phyloP scores from a whole-genome alignment of 331 rosid species.

The Acacia concinna region DNA sequence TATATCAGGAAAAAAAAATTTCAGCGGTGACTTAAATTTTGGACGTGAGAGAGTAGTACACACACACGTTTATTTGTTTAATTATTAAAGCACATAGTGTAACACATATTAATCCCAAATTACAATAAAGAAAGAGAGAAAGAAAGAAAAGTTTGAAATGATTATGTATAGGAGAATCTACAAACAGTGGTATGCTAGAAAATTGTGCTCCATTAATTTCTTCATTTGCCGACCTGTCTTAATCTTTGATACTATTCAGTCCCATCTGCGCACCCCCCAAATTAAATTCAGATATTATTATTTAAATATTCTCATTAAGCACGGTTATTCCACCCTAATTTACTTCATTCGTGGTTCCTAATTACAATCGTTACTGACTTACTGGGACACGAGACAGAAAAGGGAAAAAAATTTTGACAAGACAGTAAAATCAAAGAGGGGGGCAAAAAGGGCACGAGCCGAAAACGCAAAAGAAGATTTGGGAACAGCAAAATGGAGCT shows the following conservation, averaged over 20 bases:
- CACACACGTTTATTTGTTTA: neutral
- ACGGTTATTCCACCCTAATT: neutral
- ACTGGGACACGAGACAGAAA: neutral
- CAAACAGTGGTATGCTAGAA: neutral
- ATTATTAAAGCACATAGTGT: neutral
- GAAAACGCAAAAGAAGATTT: slow-evolving; percentile 37
- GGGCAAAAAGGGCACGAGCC: slow-evolving; percentile 26
- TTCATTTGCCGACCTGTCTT: neutral
- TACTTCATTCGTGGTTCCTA: neutral
- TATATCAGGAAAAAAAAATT: too few species aligned
- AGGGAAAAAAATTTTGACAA: neutral
- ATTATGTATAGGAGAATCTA: neutral
- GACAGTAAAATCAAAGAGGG: slow-evolving; percentile 6
- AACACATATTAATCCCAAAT: neutral
- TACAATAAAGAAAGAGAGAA: neutral
- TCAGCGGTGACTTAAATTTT: too few species aligned
- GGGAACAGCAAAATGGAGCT: neutral
- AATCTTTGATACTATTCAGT: neutral
- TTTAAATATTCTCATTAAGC: neutral
- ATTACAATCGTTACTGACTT: neutral
- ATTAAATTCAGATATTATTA: neutral
- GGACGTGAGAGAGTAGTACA: neutral
- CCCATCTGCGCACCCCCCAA: neutral
- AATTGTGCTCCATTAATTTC: slow-evolving; percentile 2
- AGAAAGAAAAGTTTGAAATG: slow-evolving; percentile 2